Conservation (phyloP, 306 rosid species). For the Myrica gale region DNA sequence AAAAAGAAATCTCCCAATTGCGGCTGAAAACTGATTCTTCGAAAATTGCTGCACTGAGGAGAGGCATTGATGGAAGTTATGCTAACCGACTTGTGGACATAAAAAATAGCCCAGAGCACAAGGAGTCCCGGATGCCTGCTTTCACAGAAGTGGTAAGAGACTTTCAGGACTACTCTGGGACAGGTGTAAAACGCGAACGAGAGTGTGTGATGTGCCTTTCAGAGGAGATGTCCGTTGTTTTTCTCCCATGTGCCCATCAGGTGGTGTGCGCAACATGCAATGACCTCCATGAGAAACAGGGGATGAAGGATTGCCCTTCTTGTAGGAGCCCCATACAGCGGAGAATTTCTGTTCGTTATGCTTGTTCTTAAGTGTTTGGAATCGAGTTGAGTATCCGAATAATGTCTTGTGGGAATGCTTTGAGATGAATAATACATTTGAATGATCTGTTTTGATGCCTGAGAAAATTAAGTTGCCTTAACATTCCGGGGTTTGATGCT, state of each 20-base stretch:
- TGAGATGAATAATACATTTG: constrained; percentile 52
- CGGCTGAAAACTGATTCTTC: constrained; percentile 74
- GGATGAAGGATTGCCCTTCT: constrained; percentile 94
- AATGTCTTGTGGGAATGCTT: too few relatives aligned
- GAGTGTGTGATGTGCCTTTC: constrained; percentile 97
- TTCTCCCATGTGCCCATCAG: constrained; percentile 93
- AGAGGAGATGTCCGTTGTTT: constrained; percentile 91
- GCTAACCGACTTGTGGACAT: constrained; percentile 40
- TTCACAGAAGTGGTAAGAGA: constrained; percentile 46
- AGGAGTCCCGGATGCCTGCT: constrained; percentile 34
- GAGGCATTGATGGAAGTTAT: constrained; percentile 75
- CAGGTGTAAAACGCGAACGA: constrained; percentile 77
- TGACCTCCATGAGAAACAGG: constrained; percentile 91
- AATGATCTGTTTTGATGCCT: constrained; percentile 36
- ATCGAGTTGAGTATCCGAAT: constrained; percentile 49
- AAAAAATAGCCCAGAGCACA: constrained; percentile 31
- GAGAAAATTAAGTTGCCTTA: constrained; percentile 38
- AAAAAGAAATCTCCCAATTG: constrained; percentile 72
- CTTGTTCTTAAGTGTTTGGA: constrained; percentile 41
- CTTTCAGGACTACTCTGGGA: constrained; percentile 41
- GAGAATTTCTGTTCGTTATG: constrained; percentile 74
- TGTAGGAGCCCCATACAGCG: constrained; percentile 84
- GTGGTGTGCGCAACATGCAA: constrained; percentile 91
- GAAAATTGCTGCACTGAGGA: constrained; percentile 81
- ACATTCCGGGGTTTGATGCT: constrained; percentile 35